A percentile compares a stretch with the other conserved stretches of the same genome.
Conservation (phyloP, 1,139 yeast species). For the Protomyces pachydermus region DNA sequence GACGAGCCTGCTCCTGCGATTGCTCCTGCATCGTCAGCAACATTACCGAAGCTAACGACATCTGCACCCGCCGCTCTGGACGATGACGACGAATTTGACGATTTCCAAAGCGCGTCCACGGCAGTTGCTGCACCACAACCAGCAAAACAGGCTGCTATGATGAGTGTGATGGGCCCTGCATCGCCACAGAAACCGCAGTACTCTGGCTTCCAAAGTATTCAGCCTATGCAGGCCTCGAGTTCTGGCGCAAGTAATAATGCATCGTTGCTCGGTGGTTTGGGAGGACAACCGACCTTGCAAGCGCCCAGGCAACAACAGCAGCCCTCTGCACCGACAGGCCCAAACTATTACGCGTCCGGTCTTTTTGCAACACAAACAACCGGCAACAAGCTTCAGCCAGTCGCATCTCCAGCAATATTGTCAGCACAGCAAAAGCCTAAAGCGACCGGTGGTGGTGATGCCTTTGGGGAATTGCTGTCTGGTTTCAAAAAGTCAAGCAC, state of each 20-base stretch:
- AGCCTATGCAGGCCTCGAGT: constrained; percentile 1
- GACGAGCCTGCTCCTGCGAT: constrained; percentile 51
- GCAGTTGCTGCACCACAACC: constrained; percentile 33
- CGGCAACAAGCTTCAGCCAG: constrained; percentile 16
- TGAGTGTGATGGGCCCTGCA: constrained; percentile 25
- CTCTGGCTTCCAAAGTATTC: not conserved
- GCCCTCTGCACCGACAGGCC: constrained; percentile 14
- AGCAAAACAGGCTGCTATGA: constrained; percentile 16
- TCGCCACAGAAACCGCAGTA: constrained; percentile 23
- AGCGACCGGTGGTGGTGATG: not conserved
- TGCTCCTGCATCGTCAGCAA: constrained; percentile 36
- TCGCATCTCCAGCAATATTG: not conserved
- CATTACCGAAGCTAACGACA: constrained; percentile 33
- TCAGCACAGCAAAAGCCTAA: constrained; percentile 3
- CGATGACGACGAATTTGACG: constrained; percentile 82
- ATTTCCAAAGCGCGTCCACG: constrained; percentile 72
- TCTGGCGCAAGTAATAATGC: not conserved
- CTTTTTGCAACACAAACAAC: constrained; percentile 15
- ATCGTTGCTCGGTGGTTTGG: not conserved
- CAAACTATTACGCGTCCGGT: constrained; percentile 23
- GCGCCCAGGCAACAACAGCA: not conserved
- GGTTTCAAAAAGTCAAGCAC: constrained; percentile 20
- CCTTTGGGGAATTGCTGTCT: constrained; percentile 19
- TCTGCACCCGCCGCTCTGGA: constrained; percentile 31
- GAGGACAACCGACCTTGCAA: not conserved